Conservation (phyloP, 2,329 filamentous ascomycete genomes). For the Neophaeococcomyces mojaviensis region DNA sequence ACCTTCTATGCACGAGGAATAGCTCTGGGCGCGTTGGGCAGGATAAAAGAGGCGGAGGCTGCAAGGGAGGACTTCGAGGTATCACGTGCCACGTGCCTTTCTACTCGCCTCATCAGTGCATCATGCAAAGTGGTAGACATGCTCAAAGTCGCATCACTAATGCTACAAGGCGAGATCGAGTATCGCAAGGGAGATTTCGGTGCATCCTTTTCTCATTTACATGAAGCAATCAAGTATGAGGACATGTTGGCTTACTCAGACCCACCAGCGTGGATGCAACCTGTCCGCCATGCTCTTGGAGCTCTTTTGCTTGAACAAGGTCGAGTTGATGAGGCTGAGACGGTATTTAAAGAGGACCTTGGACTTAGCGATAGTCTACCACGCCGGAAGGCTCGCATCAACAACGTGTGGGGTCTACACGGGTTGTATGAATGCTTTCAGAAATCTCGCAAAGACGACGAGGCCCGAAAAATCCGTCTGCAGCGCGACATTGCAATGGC, state of each 20-base stretch:
- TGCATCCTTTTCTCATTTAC: neutral
- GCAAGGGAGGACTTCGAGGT: neutral
- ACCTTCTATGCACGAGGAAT: constrained; percentile 23
- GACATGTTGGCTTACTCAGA: constrained; percentile 57
- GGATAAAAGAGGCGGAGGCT: constrained; percentile 48
- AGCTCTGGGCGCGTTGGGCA: constrained; percentile 61
- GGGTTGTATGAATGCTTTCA: neutral
- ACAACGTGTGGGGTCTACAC: constrained; percentile 1
- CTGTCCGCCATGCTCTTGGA: constrained; percentile 56
- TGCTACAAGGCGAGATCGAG: neutral
- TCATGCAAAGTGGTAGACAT: constrained; percentile 1
- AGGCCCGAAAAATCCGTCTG: neutral
- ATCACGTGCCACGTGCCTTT: neutral
- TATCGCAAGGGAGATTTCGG: neutral
- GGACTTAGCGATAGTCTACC: neutral
- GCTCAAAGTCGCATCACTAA: neutral
- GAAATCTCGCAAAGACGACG: neutral
- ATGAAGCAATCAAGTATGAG: constrained; percentile 29
- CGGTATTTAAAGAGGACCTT: neutral
- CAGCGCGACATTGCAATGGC: constrained; percentile 2
- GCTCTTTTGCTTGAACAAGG: constrained; percentile 57
- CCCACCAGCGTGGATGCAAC: constrained; percentile 67
- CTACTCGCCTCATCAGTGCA: neutral
- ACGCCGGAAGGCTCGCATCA: neutral
- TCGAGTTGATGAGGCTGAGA: constrained; percentile 23